phyloP scores from a whole-genome alignment of 2,329 filamentous ascomycete species.

The Xylariaceae sp. region DNA sequence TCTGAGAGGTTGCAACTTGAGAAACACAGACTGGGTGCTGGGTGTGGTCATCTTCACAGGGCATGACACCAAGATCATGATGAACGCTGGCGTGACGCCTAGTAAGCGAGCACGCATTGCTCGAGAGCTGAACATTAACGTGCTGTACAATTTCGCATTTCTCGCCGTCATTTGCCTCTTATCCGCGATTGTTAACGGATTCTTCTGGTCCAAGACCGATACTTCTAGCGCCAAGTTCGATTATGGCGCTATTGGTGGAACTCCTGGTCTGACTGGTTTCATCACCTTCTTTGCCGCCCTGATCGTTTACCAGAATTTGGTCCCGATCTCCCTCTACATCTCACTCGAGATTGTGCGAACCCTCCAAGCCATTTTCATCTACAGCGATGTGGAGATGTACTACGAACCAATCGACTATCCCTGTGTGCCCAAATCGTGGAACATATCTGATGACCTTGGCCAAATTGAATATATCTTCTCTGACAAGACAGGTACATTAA shows the following conservation, averaged over 20 bases:
- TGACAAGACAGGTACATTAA: slow-evolving; percentile 87
- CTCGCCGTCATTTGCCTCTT: slow-evolving; percentile 87
- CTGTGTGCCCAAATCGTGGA: slow-evolving; percentile 97
- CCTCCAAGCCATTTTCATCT: slow-evolving; percentile 93
- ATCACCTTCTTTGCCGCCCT: slow-evolving; percentile 96
- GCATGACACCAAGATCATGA: slow-evolving; percentile 98
- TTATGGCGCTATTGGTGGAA: slow-evolving; percentile 75
- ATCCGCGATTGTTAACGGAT: slow-evolving; percentile 79
- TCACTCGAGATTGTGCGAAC: slow-evolving; percentile 94
- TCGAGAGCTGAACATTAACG: slow-evolving; percentile 93
- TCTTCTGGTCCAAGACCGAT: slow-evolving; percentile 72
- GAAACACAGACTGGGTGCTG: slow-evolving; percentile 95
- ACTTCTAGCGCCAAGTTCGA: slow-evolving; percentile 82
- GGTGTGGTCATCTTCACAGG: slow-evolving; percentile 93
- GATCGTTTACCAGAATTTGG: slow-evolving; percentile 97
- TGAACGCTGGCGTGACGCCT: slow-evolving; percentile 93
- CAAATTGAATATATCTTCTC: slow-evolving; percentile 99
- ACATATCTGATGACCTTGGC: slow-evolving; percentile 95
- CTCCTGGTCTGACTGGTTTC: slow-evolving; percentile 76
- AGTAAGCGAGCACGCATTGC: slow-evolving; percentile 90
- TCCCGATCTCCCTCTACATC: slow-evolving; percentile 97
- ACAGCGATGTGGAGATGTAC: slow-evolving; percentile 95
- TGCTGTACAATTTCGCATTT: slow-evolving; percentile 93
- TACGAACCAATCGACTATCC: slow-evolving; percentile 92
- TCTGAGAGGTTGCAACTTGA: slow-evolving; percentile 85